These are phyloP conservation scores for Mycena indigotica DNA, from an alignment of 768 basidiomycete species.

Conservation along the genomic window DNA sequence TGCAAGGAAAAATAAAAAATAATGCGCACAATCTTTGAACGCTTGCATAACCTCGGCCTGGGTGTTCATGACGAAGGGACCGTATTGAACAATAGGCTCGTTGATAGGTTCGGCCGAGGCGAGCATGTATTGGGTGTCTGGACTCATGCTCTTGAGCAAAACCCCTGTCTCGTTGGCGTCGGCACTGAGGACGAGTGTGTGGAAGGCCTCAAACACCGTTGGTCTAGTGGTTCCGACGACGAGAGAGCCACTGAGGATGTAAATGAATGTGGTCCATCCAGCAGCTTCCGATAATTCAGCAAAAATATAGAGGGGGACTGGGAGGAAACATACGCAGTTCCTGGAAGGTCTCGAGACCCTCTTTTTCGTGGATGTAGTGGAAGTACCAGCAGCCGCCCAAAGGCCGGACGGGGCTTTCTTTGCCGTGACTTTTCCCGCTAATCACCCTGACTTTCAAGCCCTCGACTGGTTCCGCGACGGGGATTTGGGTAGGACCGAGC, in stretches of 20 bases:
- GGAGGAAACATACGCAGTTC: conserved; percentile 62
- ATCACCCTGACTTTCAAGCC: conserved; percentile 82
- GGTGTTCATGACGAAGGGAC: conserved; percentile 86
- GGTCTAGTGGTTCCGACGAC: conserved; percentile 52
- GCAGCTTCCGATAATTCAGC: conserved; percentile 37
- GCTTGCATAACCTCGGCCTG: conserved; percentile 81
- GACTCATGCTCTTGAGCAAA: conserved; percentile 55
- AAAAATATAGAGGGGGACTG: not conserved
- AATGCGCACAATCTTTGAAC: conserved; percentile 69
- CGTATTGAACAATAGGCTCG: conserved; percentile 86
- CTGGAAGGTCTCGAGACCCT: conserved; percentile 71
- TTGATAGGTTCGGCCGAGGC: conserved; percentile 87
- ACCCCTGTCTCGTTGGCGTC: conserved; percentile 66
- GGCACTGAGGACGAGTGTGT: conserved; percentile 84
- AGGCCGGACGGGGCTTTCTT: conserved; percentile 85
- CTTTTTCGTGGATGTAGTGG: conserved; percentile 68
- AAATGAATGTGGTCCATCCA: conserved; percentile 91
- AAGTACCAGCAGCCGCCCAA: conserved; percentile 95
- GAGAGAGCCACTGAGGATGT: conserved; percentile 70
- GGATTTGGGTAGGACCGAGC: conserved; percentile 65
- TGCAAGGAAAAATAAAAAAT: not conserved
- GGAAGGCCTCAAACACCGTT: conserved; percentile 55
- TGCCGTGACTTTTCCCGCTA: conserved; percentile 84
- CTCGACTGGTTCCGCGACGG: conserved; percentile 69
- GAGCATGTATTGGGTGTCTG: conserved; percentile 74